Conservation (phyloP, 768 basidiomycete genomes). For the Lactarius vividus region DNA sequence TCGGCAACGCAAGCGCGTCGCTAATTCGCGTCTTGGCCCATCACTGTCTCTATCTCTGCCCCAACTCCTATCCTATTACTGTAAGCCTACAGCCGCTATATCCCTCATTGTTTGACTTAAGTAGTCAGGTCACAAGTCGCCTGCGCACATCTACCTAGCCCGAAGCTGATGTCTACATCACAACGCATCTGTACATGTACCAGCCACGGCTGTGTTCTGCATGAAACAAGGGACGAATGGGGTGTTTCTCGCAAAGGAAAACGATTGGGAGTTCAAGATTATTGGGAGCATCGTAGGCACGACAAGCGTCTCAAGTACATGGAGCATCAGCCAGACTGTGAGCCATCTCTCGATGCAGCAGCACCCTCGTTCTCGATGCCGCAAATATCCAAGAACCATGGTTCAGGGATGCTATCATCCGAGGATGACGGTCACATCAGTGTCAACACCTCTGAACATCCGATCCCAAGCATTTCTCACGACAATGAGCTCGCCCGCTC, state of each 20-base stretch:
- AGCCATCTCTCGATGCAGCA: not conserved
- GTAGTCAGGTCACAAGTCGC: too few species aligned
- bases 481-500: not conserved
- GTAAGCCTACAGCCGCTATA: too few species aligned
- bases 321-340: not conserved
- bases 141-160: not conserved
- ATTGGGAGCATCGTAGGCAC: not conserved
- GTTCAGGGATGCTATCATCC: not conserved
- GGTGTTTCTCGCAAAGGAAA: not conserved
- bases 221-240: not conserved
- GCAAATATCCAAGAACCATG: too few species aligned
- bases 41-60: too few species aligned
- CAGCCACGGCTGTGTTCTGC: not conserved
- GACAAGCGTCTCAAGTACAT: not conserved
- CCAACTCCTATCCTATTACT: too few species aligned
- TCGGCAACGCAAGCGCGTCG: too few species aligned
- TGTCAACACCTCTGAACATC: not conserved
- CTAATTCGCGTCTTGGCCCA: too few species aligned
- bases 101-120: too few species aligned
- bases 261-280: not conserved
- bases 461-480: not conserved
- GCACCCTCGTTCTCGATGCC: not conserved
- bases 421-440: not conserved
- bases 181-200: not conserved
- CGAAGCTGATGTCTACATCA: not conserved